Evolutionary conservation across 495 filamentous ascomycete species (phyloP).

Genomic region (Glonium stellatum): DNA sequence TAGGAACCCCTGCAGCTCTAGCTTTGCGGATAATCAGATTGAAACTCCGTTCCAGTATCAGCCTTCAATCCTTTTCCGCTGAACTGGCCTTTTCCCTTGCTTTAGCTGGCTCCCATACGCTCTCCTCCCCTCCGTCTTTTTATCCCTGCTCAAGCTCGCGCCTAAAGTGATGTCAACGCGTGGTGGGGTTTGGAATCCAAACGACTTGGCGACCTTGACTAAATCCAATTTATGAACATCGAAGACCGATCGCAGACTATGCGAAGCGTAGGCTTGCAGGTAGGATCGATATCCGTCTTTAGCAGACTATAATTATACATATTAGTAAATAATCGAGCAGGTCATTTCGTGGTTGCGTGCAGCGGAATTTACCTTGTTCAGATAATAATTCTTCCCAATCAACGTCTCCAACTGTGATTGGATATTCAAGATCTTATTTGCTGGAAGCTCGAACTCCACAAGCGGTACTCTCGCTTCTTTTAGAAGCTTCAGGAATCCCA

Average conservation of each 20-base stretch:
- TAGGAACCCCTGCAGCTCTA: no score
- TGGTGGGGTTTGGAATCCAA: slow-evolving; percentile 84
- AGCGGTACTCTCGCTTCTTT: slow-evolving; percentile 90
- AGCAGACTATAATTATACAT: slow-evolving; percentile 43
- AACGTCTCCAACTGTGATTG: slow-evolving; percentile 91
- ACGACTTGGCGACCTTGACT: slow-evolving; percentile 86
- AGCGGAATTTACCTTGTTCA: slow-evolving; percentile 63
- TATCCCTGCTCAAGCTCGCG: slow-evolving; percentile 79
- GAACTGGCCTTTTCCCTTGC: slow-evolving; percentile 33
- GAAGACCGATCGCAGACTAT: slow-evolving; percentile 82
- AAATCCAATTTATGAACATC: slow-evolving; percentile 91
- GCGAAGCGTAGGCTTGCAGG: slow-evolving; percentile 88
- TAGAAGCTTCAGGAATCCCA: slow-evolving; percentile 85
- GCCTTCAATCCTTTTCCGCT: slow-evolving; percentile 8
- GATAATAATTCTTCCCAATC: slow-evolving; percentile 90
- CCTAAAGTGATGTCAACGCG: slow-evolving; percentile 84
- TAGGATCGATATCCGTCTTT: slow-evolving; percentile 76
- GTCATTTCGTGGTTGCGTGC: background rate
- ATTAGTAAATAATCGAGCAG: background rate
- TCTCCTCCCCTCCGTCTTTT: slow-evolving; percentile 69
- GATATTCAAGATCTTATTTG: slow-evolving; percentile 86
- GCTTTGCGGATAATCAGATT: background rate
- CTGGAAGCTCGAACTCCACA: slow-evolving; percentile 87
- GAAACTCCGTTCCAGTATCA: background rate
- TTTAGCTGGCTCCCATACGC: slow-evolving; percentile 70